Base-by-base conservation (phyloP, 768 basidiomycete species). In the Fomitopsis pulvina region DNA sequence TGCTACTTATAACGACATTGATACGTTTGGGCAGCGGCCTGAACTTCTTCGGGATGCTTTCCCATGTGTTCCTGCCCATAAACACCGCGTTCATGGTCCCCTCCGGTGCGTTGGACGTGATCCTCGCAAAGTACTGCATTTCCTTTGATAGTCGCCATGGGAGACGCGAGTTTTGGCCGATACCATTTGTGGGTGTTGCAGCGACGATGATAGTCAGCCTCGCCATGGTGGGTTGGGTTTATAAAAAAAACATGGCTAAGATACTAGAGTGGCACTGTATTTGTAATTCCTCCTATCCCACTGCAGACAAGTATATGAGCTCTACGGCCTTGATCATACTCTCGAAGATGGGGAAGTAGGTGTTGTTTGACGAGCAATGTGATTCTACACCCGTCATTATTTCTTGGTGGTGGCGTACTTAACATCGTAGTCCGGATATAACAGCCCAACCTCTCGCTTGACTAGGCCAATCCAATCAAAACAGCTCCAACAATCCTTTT, bases 31-130 rank as follows among this genome's bases (percentile, higher is more conserved):
- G 71, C 18, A 99, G 75, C 4, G 96, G 96, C 54, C 87, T 75
- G 68, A 86, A 88, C 64, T 82, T 88, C 18, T 62, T 55, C 7
- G 96, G 95, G 48, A 99, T 97, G 63, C 90, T 90, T 69, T 97
- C 92, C 96, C 96, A 99, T 12, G 93, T 95, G 61, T 89, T 92
- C 49, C 95, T 77, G 11, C 96, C 96, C 95, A 99, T 97, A 48
- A 97, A 71, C 18, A 97, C 85, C 1, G 78, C 81, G 67, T 97
- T 98, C 51, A 63, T 69, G 40, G 60, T 63, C 5, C 72, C 76
- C 30, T 73, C 67, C 5, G 82, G 79, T 27, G 81, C 78, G 32
- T 65, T 69, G 5, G 79, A 78, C 27, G 89, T 89, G 63, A 85
- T 83, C 47, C 78, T 75, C n/a, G 85, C 83, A 64, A 99, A 99